These are phyloP conservation scores for Fusarium transvaalense DNA, from an alignment of 2,329 filamentous ascomycete species.

Conservation along the genomic window DNA sequence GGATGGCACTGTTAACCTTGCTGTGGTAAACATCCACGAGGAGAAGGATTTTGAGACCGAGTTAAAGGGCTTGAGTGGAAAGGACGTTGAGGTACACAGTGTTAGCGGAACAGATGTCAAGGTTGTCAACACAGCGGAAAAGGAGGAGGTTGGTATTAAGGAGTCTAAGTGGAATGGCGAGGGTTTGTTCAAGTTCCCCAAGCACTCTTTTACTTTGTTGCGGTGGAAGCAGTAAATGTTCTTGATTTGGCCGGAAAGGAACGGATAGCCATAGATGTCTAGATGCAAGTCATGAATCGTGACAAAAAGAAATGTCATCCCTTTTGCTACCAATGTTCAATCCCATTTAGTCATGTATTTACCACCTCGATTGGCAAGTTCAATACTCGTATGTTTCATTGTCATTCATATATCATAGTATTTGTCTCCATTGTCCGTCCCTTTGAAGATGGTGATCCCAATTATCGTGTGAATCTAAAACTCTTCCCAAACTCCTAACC, in stretches of 20 bases:
- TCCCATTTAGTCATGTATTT: neutral
- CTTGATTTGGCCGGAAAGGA: neutral
- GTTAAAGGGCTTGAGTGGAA: constrained; percentile 65
- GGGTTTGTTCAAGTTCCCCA: constrained; percentile 73
- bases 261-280: neutral
- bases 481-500: neutral
- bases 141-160: constrained; percentile 67
- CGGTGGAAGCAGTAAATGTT: constrained; percentile 63
- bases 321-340: too few species aligned
- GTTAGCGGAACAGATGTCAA: constrained; percentile 62
- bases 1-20: constrained; percentile 73
- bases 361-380: neutral
- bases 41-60: constrained; percentile 69
- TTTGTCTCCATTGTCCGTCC: constrained; percentile 55
- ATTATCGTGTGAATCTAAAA: neutral
- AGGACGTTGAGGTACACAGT: constrained; percentile 70
- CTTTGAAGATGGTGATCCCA: constrained; percentile 51
- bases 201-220: constrained; percentile 77
- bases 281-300: constrained; percentile 6
- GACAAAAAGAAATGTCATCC: neutral
- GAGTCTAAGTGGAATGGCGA: constrained; percentile 70
- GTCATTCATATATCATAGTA: neutral
- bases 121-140: constrained; percentile 72
- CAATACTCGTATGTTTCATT: neutral
- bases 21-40: constrained; percentile 79